Percentiles rank a stretch among this genome's conserved stretches.
These are phyloP conservation scores for Cyathus striatus DNA, from an alignment of 768 basidiomycete genomes.

Conservation along the genomic window DNA sequence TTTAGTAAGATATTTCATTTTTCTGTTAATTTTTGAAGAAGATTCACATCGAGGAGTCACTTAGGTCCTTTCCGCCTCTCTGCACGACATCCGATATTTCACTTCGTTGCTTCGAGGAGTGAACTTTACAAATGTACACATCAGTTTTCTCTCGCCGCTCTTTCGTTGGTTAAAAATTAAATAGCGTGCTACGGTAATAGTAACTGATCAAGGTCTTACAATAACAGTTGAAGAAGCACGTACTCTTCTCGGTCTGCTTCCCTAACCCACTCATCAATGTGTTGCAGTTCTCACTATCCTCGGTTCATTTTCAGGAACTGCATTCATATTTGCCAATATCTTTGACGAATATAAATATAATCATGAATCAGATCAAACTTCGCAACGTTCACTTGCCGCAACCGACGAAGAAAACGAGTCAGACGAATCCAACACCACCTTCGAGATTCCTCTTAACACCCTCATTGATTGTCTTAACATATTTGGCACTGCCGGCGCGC, in stretches of 20 bases:
- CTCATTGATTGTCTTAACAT: slow-evolving; percentile 90
- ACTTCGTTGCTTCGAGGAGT: slow-evolving; percentile 76
- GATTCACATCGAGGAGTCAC: not conserved
- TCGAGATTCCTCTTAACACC: slow-evolving; percentile 82
- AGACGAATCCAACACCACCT: slow-evolving; percentile 37
- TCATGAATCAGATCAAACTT: slow-evolving; percentile 22
- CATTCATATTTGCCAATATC: slow-evolving; percentile 71
- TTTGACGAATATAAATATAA: slow-evolving; percentile 78
- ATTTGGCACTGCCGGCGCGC: slow-evolving; percentile 74
- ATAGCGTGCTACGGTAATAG: slow-evolving; percentile 70
- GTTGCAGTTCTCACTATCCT: not conserved
- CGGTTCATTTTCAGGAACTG: slow-evolving; percentile 51
- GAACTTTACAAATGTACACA: slow-evolving; percentile 70
- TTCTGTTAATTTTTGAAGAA: not conserved
- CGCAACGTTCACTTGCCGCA: slow-evolving; percentile 14
- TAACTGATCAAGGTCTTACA: slow-evolving; percentile 65
- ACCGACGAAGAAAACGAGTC: slow-evolving; percentile 13
- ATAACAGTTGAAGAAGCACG: slow-evolving; percentile 85
- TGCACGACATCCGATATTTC: slow-evolving; percentile 81
- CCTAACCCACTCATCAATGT: no score
- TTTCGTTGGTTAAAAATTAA: not conserved
- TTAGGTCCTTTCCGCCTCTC: slow-evolving; percentile 58
- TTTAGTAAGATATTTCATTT: no score
- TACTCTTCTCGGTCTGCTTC: slow-evolving; percentile 79
- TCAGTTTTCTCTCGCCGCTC: not conserved